Conservation (phyloP, 805 yeast genomes). For the Starmerella asiatica region DNA sequence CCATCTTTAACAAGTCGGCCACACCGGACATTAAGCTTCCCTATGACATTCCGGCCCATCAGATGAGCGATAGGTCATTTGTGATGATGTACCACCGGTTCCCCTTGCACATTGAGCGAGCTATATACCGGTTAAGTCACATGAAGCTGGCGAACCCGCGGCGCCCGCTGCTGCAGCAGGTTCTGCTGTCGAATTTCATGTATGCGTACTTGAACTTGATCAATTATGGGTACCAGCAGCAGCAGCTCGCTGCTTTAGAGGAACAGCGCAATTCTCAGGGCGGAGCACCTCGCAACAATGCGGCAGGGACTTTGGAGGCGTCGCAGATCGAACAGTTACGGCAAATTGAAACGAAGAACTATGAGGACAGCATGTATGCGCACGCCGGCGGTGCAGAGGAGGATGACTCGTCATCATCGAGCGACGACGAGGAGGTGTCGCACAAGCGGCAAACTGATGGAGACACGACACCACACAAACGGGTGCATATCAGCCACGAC, state of each 20-base stretch:
- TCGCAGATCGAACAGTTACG: conserved; percentile 15
- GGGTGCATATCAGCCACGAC: too few species aligned
- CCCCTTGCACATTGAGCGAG: conserved; percentile 92
- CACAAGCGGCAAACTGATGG: too few species aligned
- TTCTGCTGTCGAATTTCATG: conserved; percentile 88
- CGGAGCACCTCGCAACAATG: background rate
- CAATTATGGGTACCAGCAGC: conserved; percentile 50
- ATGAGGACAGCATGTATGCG: conserved; percentile 13
- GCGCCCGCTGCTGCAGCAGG: conserved; percentile 84
- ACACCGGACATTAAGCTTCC: conserved; percentile 23
- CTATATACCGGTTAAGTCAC: conserved; percentile 84
- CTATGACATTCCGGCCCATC: conserved; percentile 28
- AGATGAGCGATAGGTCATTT: conserved; percentile 25
- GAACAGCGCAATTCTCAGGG: conserved; percentile 7
- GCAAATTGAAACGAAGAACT: conserved; percentile 13
- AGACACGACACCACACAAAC: too few species aligned
- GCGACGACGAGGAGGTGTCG: conserved; percentile 10
- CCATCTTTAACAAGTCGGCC: conserved; percentile 2
- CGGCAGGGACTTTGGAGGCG: conserved; percentile 7
- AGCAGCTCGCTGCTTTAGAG: conserved; percentile 20
- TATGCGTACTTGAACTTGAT: conserved; percentile 90
- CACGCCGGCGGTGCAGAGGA: conserved; percentile 1
- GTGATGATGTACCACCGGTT: conserved; percentile 41
- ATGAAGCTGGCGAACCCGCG: conserved; percentile 88
- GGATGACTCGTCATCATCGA: conserved; percentile 10